Conservation (phyloP, 1,284 basidiomycete species). For the Cryptococcus hybrid region DNA sequence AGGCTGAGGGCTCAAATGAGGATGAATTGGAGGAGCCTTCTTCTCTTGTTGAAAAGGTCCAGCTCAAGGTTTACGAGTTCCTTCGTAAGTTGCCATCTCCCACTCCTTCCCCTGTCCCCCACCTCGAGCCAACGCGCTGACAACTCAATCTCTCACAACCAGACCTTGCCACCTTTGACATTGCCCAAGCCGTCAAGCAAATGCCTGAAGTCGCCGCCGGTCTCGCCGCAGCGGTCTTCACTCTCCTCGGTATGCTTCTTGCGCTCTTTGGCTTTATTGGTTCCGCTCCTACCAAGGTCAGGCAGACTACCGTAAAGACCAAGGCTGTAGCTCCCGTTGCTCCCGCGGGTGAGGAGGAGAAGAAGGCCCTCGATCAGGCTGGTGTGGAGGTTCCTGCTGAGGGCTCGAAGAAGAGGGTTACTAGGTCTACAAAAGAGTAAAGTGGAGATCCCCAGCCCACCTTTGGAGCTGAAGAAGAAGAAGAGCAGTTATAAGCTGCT, state of each 20-base stretch:
- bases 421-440: slow-evolving; percentile 25
- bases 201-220: slow-evolving; percentile 82
- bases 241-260: slow-evolving; percentile 77
- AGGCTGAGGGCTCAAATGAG: slow-evolving; percentile 55
- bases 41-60: slow-evolving; percentile 39
- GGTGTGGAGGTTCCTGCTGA: slow-evolving; percentile 29
- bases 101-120: not conserved
- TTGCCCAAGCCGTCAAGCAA: slow-evolving; percentile 65
- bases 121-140: not conserved
- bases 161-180: slow-evolving; percentile 39
- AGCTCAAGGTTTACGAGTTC: slow-evolving; percentile 47
- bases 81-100: slow-evolving; percentile 28
- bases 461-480: too few relatives aligned
- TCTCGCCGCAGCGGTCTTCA: slow-evolving; percentile 67
- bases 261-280: slow-evolving; percentile 75
- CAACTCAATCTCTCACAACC: not conserved
- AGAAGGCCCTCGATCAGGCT: slow-evolving; percentile 28
- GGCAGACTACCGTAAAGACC: slow-evolving; percentile 29
- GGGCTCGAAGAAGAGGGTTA: slow-evolving; percentile 37
- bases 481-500: too few relatives aligned
- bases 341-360: slow-evolving; percentile 11
- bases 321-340: slow-evolving; percentile 19
- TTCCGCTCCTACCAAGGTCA: slow-evolving; percentile 40
- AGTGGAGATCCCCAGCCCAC: not conserved
- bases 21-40: slow-evolving; percentile 34